These are phyloP conservation scores for Seiridium cupressi DNA, from an alignment of 2,329 filamentous ascomycete genomes.

Conservation along the genomic window DNA sequence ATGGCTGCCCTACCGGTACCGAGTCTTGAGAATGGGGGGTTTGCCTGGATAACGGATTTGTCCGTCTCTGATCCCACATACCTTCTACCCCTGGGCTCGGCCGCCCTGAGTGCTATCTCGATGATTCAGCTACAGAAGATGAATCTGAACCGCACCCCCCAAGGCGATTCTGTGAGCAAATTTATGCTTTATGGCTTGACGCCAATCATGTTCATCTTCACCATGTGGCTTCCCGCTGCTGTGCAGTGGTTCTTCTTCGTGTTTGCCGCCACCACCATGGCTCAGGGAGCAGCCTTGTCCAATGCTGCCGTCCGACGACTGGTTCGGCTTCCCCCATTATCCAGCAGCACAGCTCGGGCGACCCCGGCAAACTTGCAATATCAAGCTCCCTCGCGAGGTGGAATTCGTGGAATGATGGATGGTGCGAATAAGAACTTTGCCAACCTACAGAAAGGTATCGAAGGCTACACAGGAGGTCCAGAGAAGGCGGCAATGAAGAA, in stretches of 20 bases:
- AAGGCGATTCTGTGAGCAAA: slow-evolving; percentile 35
- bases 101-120: slow-evolving; percentile 53
- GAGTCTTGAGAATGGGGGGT: slow-evolving; percentile 66
- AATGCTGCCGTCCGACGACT: slow-evolving; percentile 37
- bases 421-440: slow-evolving; percentile 10
- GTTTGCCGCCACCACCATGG: slow-evolving; percentile 28
- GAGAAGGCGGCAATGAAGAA: slow-evolving; percentile 17
- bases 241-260: slow-evolving; percentile 49
- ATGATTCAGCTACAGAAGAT: slow-evolving; percentile 19
- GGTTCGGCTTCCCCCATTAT: slow-evolving; percentile 35
- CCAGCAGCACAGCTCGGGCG: slow-evolving; percentile 1
- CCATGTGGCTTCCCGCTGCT: slow-evolving; percentile 45
- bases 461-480: slow-evolving; percentile 26
- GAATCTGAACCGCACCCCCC: slow-evolving; percentile 23
- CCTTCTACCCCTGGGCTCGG: slow-evolving; percentile 65
- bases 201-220: slow-evolving; percentile 41
- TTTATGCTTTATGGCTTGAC: slow-evolving; percentile 42
- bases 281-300: slow-evolving; percentile 35
- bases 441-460: slow-evolving; percentile 17
- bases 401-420: slow-evolving; percentile 3
- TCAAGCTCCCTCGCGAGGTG: slow-evolving; percentile 4
- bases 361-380: neutral
- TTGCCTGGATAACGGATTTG: slow-evolving; percentile 78
- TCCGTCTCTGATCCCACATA: slow-evolving; percentile 75
- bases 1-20: slow-evolving; percentile 82